Evolutionary conservation across 2,329 filamentous ascomycete species (phyloP).

Genomic region (Laburnicola sp.): DNA sequence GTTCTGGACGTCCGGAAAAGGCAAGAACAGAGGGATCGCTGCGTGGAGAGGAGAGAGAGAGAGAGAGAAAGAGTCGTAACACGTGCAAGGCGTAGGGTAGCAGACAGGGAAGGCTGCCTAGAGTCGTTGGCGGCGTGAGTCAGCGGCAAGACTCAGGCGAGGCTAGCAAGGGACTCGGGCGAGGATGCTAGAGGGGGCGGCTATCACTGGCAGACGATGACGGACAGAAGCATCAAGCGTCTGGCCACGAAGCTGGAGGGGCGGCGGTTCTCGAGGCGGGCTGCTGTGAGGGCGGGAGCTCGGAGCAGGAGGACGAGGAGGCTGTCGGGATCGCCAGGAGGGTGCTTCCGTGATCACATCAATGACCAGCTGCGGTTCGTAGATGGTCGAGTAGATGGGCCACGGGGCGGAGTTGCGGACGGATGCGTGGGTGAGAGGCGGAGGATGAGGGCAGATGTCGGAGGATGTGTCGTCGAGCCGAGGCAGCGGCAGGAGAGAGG

Average conservation of each 20-base stretch:
- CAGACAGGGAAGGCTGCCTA: conserved; percentile 32
- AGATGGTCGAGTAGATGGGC: conserved; percentile 40
- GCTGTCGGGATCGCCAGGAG: conserved; percentile 31
- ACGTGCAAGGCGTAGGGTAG: conserved; percentile 39
- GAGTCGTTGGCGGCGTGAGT: conserved; percentile 39
- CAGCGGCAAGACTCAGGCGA: conserved; percentile 40
- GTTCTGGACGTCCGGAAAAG: conserved; percentile 33
- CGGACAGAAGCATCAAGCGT: conserved; percentile 30
- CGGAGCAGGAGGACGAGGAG: conserved; percentile 27
- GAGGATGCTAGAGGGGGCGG: conserved; percentile 33
- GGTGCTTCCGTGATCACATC: conserved; percentile 40
- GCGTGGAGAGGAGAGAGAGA: conserved; percentile 40
- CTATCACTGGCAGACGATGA: conserved; percentile 29
- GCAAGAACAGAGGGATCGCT: conserved; percentile 39
- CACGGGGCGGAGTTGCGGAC: conserved; percentile 7
- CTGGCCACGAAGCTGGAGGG: conserved; percentile 26
- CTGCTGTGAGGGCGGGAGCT: conserved; percentile 21
- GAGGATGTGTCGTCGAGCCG: conserved; percentile 16
- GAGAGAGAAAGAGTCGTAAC: conserved; percentile 43
- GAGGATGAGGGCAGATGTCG: conserved; percentile 32
- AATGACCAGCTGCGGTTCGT: conserved; percentile 24
- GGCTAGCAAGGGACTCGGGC: conserved; percentile 32
- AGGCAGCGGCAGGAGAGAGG: conserved; percentile 17
- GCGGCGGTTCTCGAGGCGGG: conserved; percentile 13
- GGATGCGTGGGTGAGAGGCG: conserved; percentile 22